Evolutionary conservation across 768 basidiomycete genomes (phyloP).

Genomic region (Mycena polygramma): DNA sequence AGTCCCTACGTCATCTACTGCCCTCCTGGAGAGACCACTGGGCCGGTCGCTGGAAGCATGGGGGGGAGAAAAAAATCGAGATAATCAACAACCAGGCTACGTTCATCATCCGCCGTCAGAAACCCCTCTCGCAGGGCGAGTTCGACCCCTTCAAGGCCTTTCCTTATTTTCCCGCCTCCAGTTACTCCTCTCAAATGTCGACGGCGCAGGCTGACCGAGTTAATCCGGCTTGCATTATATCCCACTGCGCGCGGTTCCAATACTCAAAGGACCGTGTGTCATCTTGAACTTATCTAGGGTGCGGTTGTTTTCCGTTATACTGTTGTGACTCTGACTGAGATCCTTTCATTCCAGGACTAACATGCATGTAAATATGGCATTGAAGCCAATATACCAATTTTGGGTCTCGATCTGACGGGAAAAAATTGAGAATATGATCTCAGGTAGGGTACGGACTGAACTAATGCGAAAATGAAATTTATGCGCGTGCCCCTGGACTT

Average conservation of each 20-base stretch:
- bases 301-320: background rate
- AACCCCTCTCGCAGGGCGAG: background rate
- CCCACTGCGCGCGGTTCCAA: slow-evolving; percentile 10
- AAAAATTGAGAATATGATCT: no score
- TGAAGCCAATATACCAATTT: no score
- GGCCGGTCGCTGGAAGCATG: slow-evolving; percentile 13
- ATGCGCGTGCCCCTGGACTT: no score
- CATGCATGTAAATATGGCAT: no score
- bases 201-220: background rate
- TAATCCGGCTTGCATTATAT: background rate
- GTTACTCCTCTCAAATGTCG: slow-evolving; percentile 7
- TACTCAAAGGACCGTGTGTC: background rate
- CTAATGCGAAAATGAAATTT: no score
- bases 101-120: slow-evolving; percentile 11
- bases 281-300: slow-evolving; percentile 7
- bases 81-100: background rate
- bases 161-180: slow-evolving; percentile 7
- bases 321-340: no score
- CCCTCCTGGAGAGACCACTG: background rate
- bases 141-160: slow-evolving; percentile 8
- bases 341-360: no score
- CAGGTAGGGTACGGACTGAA: no score
- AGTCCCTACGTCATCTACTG: slow-evolving; percentile 8
- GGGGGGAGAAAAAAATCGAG: background rate
- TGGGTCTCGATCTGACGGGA: no score